phyloP scores from a whole-genome alignment of 176 grass and related monocot genomes.

The barley (Hordeum vulgare) region MorexV3_pseudomolecules_assembly NC_058524.1:11803084-11803583 shows the following conservation, averaged over 20 bases:
- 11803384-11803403: slow-evolving; percentile 85
- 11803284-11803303: slow-evolving; percentile 43
- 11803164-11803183: slow-evolving; percentile 2
- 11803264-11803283: slow-evolving; percentile 23
- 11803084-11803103: too few relatives aligned
- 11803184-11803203: neutral
- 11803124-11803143: too few relatives aligned
- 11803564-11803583: slow-evolving; percentile 60
- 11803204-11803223: slow-evolving; percentile 70
- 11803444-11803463: slow-evolving; percentile 52
- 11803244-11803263: slow-evolving; percentile 80
- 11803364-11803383: slow-evolving; percentile 67
- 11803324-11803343: slow-evolving; percentile 62
- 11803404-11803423: slow-evolving; percentile 67
- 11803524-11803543: slow-evolving; percentile 74
- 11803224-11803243: slow-evolving; percentile 99
- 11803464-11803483: slow-evolving; percentile 49
- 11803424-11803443: slow-evolving; percentile 59
- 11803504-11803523: slow-evolving; percentile 34
- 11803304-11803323: slow-evolving; percentile 1
- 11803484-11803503: slow-evolving; percentile 53
- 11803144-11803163: too few relatives aligned
- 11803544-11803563: slow-evolving; percentile 55
- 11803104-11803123: too few relatives aligned
- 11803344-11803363: slow-evolving; percentile 86